These are phyloP conservation scores for Tylopilus orsonianus DNA, from an alignment of 1,284 basidiomycete species.

Conservation along the genomic window DNA sequence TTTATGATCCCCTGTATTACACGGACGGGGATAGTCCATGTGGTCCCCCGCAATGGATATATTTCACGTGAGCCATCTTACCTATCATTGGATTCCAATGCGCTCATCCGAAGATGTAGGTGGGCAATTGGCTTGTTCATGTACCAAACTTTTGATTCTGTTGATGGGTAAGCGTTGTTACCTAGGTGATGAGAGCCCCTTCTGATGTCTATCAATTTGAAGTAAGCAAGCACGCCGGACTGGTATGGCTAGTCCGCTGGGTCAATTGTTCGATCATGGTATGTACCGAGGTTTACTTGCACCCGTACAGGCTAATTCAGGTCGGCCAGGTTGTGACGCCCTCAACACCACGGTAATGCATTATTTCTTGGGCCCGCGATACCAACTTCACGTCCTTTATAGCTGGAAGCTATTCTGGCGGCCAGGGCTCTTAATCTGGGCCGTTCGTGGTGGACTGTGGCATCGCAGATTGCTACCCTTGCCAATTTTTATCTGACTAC, in stretches of 20 bases:
- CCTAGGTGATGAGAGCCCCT: not conserved
- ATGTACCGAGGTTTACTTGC: constrained; percentile 20
- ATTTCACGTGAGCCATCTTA: constrained; percentile 65
- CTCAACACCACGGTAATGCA: constrained; percentile 85
- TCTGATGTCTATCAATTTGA: constrained; percentile 1
- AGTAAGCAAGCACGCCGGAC: constrained; percentile 95
- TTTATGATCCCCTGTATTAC: constrained; percentile 78
- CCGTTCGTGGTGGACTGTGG: constrained; percentile 94
- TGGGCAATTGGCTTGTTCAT: constrained; percentile 89
- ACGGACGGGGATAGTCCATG: constrained; percentile 60
- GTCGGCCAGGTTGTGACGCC: constrained; percentile 74
- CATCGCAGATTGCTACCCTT: constrained; percentile 82
- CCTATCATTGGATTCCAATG: not conserved
- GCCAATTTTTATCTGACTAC: constrained; percentile 96
- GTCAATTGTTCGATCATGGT: constrained; percentile 98
- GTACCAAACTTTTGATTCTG: constrained; percentile 90
- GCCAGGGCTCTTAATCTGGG: constrained; percentile 89
- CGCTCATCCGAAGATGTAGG: constrained; percentile 39
- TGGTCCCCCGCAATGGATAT: constrained; percentile 80
- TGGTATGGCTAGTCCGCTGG: constrained; percentile 93
- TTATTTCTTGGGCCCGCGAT: not conserved
- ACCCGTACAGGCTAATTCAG: not conserved
- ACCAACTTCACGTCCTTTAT: constrained; percentile 7
- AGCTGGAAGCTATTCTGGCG: constrained; percentile 84
- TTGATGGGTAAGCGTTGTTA: constrained; percentile 66